Evolutionary conservation across 2,329 filamentous ascomycete genomes (phyloP).

Genomic region (Exserohilum rostratum): DNA sequence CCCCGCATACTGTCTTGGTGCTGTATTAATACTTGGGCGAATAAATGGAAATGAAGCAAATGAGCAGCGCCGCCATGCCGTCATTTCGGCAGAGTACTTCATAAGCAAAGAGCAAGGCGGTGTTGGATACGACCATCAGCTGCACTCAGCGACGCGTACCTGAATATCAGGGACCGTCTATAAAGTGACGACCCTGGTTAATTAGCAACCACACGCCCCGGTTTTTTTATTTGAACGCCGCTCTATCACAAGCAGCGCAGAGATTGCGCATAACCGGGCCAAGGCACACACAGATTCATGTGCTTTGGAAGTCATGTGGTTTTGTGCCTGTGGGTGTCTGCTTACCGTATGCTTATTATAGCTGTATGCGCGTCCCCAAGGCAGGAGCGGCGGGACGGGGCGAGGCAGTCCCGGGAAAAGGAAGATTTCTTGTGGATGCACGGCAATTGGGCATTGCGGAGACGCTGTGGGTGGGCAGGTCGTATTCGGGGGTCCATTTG

Average conservation of each 20-base stretch:
- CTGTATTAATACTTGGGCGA: not conserved
- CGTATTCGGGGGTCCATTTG: no score
- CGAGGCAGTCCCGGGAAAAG: slow-evolving; percentile 5
- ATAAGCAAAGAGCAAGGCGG: not conserved
- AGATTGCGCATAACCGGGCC: not conserved
- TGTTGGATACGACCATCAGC: not conserved
- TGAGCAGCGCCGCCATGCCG: not conserved
- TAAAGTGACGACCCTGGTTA: slow-evolving; percentile 12
- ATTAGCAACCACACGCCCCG: slow-evolving; percentile 3
- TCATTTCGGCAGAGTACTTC: not conserved
- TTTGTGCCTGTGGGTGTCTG: not conserved
- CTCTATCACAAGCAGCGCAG: not conserved
- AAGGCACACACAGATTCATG: not conserved
- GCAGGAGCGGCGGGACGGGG: slow-evolving; percentile 9
- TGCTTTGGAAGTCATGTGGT: not conserved
- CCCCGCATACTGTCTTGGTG: not conserved
- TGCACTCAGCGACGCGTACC: not conserved
- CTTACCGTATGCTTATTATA: not conserved
- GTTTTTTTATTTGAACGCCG: not conserved
- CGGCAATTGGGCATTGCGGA: no score
- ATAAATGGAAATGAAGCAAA: not conserved
- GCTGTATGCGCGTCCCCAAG: slow-evolving; percentile 4
- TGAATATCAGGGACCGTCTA: slow-evolving; percentile 8
- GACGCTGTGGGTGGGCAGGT: no score
- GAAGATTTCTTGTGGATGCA: no score